These are phyloP conservation scores for Aureobasidium subglaciale DNA, from an alignment of 2,329 filamentous ascomycete species.

Conservation along the genomic window DNA sequence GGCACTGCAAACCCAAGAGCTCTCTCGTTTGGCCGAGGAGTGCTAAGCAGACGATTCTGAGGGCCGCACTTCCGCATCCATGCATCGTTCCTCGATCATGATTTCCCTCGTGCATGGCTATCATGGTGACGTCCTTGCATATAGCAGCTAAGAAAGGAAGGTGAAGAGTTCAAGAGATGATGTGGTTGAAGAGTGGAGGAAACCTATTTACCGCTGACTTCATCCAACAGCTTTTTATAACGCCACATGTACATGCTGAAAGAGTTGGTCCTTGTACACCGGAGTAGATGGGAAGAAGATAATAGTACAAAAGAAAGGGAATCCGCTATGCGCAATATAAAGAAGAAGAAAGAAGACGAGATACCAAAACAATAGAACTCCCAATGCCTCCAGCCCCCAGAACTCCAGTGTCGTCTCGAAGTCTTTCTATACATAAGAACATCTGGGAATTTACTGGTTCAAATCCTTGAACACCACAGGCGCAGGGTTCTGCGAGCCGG, in stretches of 20 bases:
- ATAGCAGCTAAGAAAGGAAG: no score
- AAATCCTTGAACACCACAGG: conserved; percentile 17
- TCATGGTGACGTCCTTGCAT: no score
- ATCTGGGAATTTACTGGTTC: neutral
- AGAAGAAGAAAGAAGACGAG: neutral
- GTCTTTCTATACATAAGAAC: conserved; percentile 1
- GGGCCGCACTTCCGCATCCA: neutral
- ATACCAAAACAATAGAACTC: neutral
- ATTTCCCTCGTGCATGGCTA: no score
- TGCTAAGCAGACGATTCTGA: neutral
- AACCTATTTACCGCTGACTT: neutral
- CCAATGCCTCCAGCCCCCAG: neutral
- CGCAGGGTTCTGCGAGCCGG: conserved; percentile 13
- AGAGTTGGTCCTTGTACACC: neutral
- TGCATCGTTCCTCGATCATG: neutral
- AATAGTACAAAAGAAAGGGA: conserved; percentile 13
- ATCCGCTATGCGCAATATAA: conserved; percentile 15
- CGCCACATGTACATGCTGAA: neutral
- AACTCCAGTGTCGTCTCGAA: neutral
- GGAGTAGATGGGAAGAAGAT: neutral
- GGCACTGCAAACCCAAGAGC: neutral
- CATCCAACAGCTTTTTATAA: neutral
- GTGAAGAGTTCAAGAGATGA: neutral
- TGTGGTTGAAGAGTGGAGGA: neutral
- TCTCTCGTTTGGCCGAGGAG: neutral